Percentiles rank a stretch among this genome's conserved stretches.
These are phyloP conservation scores for Trichoderma sp. DNA, from an alignment of 2,329 filamentous ascomycete species.

Conservation along the genomic window DNA sequence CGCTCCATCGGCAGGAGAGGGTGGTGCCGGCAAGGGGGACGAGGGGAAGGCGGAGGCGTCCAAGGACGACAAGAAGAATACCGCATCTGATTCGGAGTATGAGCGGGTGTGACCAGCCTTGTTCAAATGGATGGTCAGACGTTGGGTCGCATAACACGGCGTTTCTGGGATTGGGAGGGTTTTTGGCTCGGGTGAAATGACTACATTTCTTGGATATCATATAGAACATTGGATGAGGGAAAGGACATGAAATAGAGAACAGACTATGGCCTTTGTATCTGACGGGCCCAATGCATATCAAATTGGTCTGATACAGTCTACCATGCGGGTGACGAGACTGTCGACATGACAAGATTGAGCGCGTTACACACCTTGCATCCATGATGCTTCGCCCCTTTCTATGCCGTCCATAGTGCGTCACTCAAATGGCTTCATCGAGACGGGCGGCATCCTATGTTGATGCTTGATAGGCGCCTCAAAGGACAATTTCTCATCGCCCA, in stretches of 20 bases:
- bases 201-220: neutral
- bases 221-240: neutral
- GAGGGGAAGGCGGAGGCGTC: constrained; percentile 28
- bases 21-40: neutral
- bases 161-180: constrained; percentile 13
- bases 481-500: too few relatives aligned
- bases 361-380: too few relatives aligned
- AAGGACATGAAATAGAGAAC: neutral
- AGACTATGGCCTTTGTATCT: neutral
- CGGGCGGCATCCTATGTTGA: too few relatives aligned
- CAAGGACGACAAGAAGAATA: constrained; percentile 34
- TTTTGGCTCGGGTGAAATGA: neutral
- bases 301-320: too few relatives aligned
- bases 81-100: constrained; percentile 41
- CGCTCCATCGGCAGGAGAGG: constrained; percentile 1
- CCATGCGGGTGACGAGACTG: too few relatives aligned
- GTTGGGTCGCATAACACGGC: constrained; percentile 21
- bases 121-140: neutral
- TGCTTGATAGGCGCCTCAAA: too few relatives aligned
- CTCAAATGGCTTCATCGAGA: too few relatives aligned
- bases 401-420: too few relatives aligned
- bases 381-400: too few relatives aligned
- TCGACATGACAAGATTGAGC: too few relatives aligned
- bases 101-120: constrained; percentile 31
- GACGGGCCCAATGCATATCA: neutral